Conservation (phyloP, 352 stramenopile species). For the Pythium sukuiense region DNA sequence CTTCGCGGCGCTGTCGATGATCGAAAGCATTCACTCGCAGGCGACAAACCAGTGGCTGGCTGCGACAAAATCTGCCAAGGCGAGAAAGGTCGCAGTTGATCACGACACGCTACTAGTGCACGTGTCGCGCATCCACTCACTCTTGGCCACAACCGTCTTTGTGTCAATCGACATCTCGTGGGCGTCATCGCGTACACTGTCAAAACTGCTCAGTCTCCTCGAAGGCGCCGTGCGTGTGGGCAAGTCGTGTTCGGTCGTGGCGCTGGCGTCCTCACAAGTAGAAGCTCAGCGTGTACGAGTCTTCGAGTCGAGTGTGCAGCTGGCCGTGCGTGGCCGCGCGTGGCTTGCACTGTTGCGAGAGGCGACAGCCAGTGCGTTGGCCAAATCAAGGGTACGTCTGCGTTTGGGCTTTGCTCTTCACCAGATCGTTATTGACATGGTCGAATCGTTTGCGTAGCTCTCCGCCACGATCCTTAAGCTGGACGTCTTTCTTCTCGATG, state of each 20-base stretch:
- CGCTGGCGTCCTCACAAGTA: not conserved
- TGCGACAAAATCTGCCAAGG: not conserved
- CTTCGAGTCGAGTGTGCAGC: constrained; percentile 22
- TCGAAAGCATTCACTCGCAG: constrained; percentile 14
- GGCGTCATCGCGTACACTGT: constrained; percentile 18
- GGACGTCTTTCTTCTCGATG: constrained; percentile 34
- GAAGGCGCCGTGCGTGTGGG: constrained; percentile 11
- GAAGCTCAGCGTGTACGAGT: constrained; percentile 1
- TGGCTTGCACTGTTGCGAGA: constrained; percentile 26
- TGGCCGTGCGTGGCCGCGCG: constrained; percentile 18
- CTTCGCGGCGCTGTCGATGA: not conserved
- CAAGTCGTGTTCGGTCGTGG: constrained; percentile 2
- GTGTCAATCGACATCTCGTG: constrained; percentile 20
- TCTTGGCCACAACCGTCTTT: constrained; percentile 25
- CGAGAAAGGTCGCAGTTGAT: not conserved
- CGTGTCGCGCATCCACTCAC: constrained; percentile 13
- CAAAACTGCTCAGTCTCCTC: constrained; percentile 18
- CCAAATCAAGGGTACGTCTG: constrained; percentile 22
- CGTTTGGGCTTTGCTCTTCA: not conserved
- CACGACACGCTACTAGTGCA: not conserved
- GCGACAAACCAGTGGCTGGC: not conserved
- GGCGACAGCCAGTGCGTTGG: not conserved
- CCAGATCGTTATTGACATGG: not conserved
- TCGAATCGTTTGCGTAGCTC: constrained; percentile 11
- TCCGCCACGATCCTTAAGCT: constrained; percentile 31